These are phyloP conservation scores for Aspergillus nanangensis DNA, from an alignment of 495 filamentous ascomycete species.

Conservation along the genomic window DNA sequence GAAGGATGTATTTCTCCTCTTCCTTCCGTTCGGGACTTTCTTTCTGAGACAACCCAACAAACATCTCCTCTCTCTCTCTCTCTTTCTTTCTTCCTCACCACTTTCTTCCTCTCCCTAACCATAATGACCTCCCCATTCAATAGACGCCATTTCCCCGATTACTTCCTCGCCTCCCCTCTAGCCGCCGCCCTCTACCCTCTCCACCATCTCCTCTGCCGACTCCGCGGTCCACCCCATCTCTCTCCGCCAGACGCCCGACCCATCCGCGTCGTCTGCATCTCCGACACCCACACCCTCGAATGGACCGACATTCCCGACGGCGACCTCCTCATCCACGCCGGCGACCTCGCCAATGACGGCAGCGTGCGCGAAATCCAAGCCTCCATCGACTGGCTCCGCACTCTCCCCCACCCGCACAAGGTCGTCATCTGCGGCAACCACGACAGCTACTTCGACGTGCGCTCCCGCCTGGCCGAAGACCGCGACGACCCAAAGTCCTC, in stretches of 20 bases:
- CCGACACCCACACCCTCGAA: slow-evolving; percentile 77
- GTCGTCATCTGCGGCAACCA: slow-evolving; percentile 88
- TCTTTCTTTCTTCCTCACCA: not conserved
- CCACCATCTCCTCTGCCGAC: slow-evolving; percentile 57
- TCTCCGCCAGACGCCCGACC: slow-evolving; percentile 45
- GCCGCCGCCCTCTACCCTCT: slow-evolving; percentile 46
- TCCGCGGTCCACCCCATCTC: slow-evolving; percentile 57
- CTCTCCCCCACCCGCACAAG: slow-evolving; percentile 70
- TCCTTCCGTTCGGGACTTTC: not conserved
- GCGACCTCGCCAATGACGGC: slow-evolving; percentile 75
- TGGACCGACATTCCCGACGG: slow-evolving; percentile 63
- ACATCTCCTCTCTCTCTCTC: not conserved
- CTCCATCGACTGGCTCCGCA: slow-evolving; percentile 73
- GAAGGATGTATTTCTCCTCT: not conserved
- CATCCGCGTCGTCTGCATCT: slow-evolving; percentile 81
- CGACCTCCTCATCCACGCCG: slow-evolving; percentile 85
- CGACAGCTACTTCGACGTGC: slow-evolving; percentile 72
- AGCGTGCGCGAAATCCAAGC: slow-evolving; percentile 66
- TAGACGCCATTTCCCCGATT: slow-evolving; percentile 40
- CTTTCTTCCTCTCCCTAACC: not conserved
- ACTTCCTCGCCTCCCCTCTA: slow-evolving; percentile 46
- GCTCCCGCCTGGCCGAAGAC: slow-evolving; percentile 41
- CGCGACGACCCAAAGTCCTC: slow-evolving; percentile 18
- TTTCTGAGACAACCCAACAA: too few relatives aligned
- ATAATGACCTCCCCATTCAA: slow-evolving; percentile 44